Evolutionary conservation across 1,284 basidiomycete genomes (phyloP).

Genomic region (Rhizoctonia solani): DNA sequence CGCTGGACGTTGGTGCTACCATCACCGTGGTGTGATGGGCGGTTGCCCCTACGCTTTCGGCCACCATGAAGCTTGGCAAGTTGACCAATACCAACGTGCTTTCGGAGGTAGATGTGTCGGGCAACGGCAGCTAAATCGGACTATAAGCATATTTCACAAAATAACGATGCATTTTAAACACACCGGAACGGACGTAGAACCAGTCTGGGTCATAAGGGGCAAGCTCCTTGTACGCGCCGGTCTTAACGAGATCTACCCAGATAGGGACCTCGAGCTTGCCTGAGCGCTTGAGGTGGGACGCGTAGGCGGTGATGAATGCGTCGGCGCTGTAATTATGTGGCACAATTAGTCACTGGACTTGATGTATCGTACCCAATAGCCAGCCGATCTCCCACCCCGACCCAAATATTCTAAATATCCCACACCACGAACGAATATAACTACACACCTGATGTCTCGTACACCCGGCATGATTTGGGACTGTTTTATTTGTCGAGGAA

Average conservation of each 20-base stretch:
- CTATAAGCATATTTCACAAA: neutral
- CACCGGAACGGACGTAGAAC: conserved; percentile 98
- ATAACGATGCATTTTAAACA: conserved; percentile 43
- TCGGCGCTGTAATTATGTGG: conserved; percentile 64
- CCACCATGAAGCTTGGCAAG: conserved; percentile 97
- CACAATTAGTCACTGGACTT: neutral
- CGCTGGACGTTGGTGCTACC: conserved; percentile 88
- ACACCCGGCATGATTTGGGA: conserved; percentile 30
- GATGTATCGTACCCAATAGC: neutral
- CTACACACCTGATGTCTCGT: conserved; percentile 28
- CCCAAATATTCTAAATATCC: too few species aligned
- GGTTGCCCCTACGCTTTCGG: conserved; percentile 92
- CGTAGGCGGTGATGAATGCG: conserved; percentile 88
- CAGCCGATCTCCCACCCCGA: neutral
- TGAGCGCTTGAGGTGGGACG: conserved; percentile 92
- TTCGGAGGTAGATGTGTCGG: conserved; percentile 99
- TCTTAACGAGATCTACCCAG: conserved; percentile 99
- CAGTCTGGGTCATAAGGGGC: conserved; percentile 99
- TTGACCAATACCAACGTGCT: conserved; percentile 96
- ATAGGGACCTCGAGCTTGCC: conserved; percentile 98
- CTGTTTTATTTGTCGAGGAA: conserved; percentile 17
- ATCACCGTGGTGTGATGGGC: conserved; percentile 92
- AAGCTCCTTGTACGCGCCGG: conserved; percentile 96
- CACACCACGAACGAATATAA: neutral
- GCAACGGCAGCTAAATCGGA: conserved; percentile 80